Evolutionary conservation across 495 filamentous ascomycete species (phyloP).

Genomic region (Xylaria bambusicola): DNA sequence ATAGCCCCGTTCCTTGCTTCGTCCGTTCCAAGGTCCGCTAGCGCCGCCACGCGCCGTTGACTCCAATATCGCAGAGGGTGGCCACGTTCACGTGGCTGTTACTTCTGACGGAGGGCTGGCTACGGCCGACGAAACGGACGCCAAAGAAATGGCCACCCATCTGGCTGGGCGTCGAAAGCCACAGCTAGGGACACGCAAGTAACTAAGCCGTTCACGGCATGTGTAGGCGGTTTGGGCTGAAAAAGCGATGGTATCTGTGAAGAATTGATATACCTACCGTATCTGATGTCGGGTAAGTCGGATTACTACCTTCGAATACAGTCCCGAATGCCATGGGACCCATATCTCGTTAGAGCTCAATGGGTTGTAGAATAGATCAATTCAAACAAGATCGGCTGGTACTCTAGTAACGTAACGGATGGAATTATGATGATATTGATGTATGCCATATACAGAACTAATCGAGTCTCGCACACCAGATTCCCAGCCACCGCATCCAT

Average conservation of each 20-base stretch:
- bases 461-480: not conserved
- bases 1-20: not conserved
- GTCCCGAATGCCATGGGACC: too few relatives aligned
- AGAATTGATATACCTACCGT: too few relatives aligned
- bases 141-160: not conserved
- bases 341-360: too few relatives aligned
- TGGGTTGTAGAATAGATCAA: too few relatives aligned
- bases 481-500: conserved; percentile 10
- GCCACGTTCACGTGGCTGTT: not conserved
- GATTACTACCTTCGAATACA: too few relatives aligned
- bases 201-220: not conserved
- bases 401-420: not conserved
- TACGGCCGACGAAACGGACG: not conserved
- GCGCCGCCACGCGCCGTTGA: not conserved
- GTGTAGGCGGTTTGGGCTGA: too few relatives aligned
- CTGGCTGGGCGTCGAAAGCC: not conserved
- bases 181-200: not conserved
- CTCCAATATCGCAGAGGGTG: not conserved
- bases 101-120: too few relatives aligned
- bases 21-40: not conserved
- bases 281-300: too few relatives aligned
- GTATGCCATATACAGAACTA: conserved; percentile 17
- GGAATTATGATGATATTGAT: conserved; percentile 14
- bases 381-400: too few relatives aligned
- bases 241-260: too few relatives aligned